phyloP scores from a whole-genome alignment of 768 basidiomycete species.

The Lentinus brumalis region DNA sequence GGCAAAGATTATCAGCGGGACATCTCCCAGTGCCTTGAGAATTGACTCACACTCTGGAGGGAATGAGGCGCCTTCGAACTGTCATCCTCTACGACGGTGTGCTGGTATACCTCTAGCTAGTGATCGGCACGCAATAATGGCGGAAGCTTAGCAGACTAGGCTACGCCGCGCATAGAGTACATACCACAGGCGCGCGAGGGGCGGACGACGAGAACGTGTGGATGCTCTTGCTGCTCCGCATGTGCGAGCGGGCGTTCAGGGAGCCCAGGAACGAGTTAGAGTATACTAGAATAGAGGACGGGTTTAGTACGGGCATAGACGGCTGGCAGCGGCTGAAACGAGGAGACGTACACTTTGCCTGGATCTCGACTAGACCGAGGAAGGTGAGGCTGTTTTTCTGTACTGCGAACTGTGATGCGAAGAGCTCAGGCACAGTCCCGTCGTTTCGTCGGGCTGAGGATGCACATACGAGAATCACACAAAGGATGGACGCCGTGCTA shows the following conservation, averaged over 20 bases:
- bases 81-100: conserved; percentile 1
- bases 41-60: neutral
- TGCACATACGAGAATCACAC: neutral
- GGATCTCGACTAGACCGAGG: conserved; percentile 21
- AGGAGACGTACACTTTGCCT: conserved; percentile 16
- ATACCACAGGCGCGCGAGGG: neutral
- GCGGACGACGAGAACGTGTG: conserved; percentile 7
- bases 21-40: neutral
- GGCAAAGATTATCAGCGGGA: neutral
- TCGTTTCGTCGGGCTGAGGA: no score
- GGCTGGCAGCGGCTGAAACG: no score
- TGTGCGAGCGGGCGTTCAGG: conserved; percentile 14
- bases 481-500: neutral
- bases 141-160: no score
- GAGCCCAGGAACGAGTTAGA: conserved; percentile 20
- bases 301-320: neutral
- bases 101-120: conserved; percentile 4
- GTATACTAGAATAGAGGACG: conserved; percentile 8
- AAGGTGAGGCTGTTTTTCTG: conserved; percentile 18
- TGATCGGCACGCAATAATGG: neutral
- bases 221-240: conserved; percentile 10
- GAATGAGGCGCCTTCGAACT: neutral
- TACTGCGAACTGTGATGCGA: neutral
- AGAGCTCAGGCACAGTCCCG: no score
- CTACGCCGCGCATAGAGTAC: neutral